Base-by-base conservation (phyloP, 2,329 filamentous ascomycete genomes). In the Aspergillus novofumigatus region DNA sequence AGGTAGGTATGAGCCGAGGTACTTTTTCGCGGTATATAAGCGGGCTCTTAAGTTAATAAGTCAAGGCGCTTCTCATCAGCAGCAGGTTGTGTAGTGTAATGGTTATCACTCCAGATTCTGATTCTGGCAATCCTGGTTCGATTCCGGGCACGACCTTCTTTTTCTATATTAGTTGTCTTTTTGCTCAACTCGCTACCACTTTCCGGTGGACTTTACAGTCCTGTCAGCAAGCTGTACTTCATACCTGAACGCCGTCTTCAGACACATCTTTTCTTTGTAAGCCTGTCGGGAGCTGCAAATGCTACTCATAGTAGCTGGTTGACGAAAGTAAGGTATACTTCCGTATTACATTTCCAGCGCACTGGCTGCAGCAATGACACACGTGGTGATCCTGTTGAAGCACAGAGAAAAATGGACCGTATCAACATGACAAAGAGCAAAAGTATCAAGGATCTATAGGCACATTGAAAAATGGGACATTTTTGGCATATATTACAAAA, bases 401-500 rank as follows among this genome's bases (percentile, higher is more conserved):
- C 32, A 14, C 4, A 14, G 32, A 17, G 14, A 17, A 38, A 17
- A 17, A 7, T 38, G 14, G 14, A 17, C 32, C 14, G 14, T 38
- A 17, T 17, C 14, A 38, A 38, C 32, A 38, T 3, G 17, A 14
- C 26, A 52, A 28, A 20, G 8, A 11, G 23, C 23, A 14, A 28
- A 47, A 11, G 45, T 20, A 44, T 17, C 3, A 4, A 44, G 11
- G 20, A 47, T 26, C 23, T 14, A 21, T 23, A 23, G 21, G 20
- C 44, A 29, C 10, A 5, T 8, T 53, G 25, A 52, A 41, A 52
- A 53, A 50, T 53, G 53, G 53, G 57, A 59, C 54, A 63, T 55
- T 63, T 66, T 62, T 65, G 62, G 63, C 52, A 51, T 53, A 56
- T 48, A 53, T 53, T 49, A 56, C 52, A 20, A 52, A 23, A 20